These are phyloP conservation scores for Entomortierella lignicola DNA, from an alignment of 192 early-diverging fungal genomes.

Conservation along the genomic window DNA sequence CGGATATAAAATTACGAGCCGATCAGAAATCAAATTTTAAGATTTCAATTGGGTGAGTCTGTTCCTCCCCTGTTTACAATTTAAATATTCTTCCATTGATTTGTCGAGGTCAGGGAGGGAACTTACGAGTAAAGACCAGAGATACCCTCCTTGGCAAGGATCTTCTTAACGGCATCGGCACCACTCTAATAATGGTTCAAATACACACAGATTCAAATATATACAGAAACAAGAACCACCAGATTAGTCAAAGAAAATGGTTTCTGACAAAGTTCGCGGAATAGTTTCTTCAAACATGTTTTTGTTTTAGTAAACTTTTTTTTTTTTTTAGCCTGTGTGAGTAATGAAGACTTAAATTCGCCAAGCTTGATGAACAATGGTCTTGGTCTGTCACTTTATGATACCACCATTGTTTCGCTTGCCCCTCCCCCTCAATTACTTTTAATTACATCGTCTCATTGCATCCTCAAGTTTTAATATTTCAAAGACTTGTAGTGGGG, in stretches of 20 bases:
- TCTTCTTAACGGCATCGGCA: conserved; percentile 86
- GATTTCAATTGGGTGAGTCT: neutral
- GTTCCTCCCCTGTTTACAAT: no score
- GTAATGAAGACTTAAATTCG: no score
- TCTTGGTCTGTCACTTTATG: conserved; percentile 36
- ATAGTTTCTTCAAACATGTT: no score
- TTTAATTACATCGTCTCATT: no score
- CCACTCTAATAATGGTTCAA: conserved; percentile 57
- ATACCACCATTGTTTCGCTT: neutral
- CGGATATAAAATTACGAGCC: neutral
- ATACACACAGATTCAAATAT: no score
- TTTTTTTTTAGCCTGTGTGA: no score
- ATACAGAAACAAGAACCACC: no score
- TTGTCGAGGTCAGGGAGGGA: neutral
- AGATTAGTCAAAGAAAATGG: neutral
- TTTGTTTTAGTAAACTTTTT: neutral
- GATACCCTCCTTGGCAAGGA: conserved; percentile 89
- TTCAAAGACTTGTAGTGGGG: neutral
- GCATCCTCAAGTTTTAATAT: no score
- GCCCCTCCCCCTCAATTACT: no score
- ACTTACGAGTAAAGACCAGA: conserved; percentile 90
- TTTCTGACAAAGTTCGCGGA: neutral
- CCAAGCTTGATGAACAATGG: no score
- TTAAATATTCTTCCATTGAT: neutral
- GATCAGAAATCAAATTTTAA: neutral